These are phyloP conservation scores for Neofusicoccum sp. DNA, from an alignment of 2,329 filamentous ascomycete species.

Conservation along the genomic window DNA sequence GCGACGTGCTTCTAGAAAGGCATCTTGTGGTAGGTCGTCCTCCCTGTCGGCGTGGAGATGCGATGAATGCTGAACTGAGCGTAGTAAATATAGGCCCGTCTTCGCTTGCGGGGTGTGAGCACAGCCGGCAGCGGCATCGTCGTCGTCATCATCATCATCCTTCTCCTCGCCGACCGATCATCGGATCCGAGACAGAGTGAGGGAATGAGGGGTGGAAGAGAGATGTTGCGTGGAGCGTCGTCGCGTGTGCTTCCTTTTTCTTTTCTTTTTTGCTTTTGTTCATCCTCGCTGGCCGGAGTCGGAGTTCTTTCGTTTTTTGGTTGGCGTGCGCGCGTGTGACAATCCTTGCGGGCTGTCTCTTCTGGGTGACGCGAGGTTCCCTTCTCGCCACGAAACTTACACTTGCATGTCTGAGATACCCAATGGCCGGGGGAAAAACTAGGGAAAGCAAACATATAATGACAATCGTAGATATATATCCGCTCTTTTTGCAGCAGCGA, in stretches of 20 bases:
- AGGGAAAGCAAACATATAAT: neutral
- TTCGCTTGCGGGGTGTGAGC: no score
- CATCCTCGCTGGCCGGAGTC: neutral
- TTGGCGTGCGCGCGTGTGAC: neutral
- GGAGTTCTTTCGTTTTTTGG: neutral
- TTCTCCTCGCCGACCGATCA: neutral
- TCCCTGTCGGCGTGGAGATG: no score
- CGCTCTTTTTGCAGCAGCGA: neutral
- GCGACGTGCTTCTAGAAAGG: neutral
- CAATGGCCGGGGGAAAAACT: neutral
- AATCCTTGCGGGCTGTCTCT: neutral
- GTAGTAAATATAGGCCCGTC: no score
- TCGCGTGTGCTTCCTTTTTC: neutral
- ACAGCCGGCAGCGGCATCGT: no score
- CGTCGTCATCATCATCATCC: no score
- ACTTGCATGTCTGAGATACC: slow-evolving; percentile 14
- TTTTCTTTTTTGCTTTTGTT: neutral
- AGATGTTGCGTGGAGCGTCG: neutral
- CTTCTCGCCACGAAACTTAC: neutral
- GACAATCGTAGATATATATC: slow-evolving; percentile 5
- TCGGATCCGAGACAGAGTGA: neutral
- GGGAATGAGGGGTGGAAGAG: neutral
- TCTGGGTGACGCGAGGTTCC: neutral
- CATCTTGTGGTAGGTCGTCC: neutral
- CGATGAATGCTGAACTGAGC: no score